Conservation (phyloP, 2,329 filamentous ascomycete genomes). For the Nakataea oryzae region DNA sequence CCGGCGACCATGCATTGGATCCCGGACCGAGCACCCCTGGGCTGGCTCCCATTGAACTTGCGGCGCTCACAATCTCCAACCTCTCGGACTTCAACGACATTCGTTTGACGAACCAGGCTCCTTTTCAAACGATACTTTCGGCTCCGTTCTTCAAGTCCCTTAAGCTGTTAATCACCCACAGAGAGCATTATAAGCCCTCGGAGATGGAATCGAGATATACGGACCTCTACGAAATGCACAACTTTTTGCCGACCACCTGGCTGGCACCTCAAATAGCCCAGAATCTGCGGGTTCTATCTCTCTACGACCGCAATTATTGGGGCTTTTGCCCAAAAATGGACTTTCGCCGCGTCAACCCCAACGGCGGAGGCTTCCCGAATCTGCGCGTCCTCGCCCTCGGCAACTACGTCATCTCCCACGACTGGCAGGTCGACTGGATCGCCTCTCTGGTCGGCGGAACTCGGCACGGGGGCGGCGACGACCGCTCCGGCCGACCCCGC, state of each 20-base stretch:
- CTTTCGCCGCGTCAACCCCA: slow-evolving; percentile 13
- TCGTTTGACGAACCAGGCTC: slow-evolving; percentile 50
- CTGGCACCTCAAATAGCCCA: slow-evolving; percentile 7
- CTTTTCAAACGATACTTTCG: slow-evolving; percentile 11
- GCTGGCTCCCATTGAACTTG: neutral
- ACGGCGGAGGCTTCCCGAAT: slow-evolving; percentile 19
- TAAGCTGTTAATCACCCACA: neutral
- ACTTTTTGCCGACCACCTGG: slow-evolving; percentile 15
- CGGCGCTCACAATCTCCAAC: neutral
- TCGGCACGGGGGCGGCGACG: neutral
- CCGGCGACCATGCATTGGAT: too few relatives aligned
- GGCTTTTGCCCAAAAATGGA: slow-evolving; percentile 28
- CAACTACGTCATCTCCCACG: slow-evolving; percentile 28
- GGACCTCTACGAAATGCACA: neutral
- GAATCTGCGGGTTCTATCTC: slow-evolving; percentile 23
- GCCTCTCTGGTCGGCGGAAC: slow-evolving; percentile 16
- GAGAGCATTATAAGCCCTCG: neutral
- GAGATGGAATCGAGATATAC: neutral
- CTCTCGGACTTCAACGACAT: slow-evolving; percentile 55
- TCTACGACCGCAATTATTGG: slow-evolving; percentile 25
- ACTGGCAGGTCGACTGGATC: slow-evolving; percentile 36
- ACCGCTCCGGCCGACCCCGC: too few relatives aligned
- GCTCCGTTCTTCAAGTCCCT: neutral
- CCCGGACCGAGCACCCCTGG: neutral
- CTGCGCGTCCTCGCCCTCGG: slow-evolving; percentile 28